Evolutionary conservation across 208 protist species (phyloP).

Genomic region (Balamuthia mandrillaris): DNA sequence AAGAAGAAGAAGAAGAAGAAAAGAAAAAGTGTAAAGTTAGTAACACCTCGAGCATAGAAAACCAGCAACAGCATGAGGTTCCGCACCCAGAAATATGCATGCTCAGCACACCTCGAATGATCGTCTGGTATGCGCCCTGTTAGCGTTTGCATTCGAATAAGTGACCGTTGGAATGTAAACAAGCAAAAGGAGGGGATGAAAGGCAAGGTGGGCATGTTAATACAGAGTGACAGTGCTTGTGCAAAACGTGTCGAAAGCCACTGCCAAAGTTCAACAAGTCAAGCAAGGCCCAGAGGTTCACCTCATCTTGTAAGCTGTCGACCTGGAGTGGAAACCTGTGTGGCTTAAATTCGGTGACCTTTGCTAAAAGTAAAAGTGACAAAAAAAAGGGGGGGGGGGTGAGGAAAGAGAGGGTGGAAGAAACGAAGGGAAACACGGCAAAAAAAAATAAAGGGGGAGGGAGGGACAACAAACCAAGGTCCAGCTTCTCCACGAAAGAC

Average conservation of each 20-base stretch:
- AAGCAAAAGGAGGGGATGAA: not conserved
- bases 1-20: not conserved
- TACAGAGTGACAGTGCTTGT: not conserved
- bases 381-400: too few species aligned
- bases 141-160: not conserved
- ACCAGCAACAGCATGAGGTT: not conserved
- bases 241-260: not conserved
- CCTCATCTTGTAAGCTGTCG: too few species aligned
- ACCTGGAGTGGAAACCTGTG: too few species aligned
- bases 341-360: too few species aligned
- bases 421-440: not conserved
- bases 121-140: slow-evolving; percentile 1
- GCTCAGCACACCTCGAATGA: not conserved
- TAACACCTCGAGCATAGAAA: not conserved
- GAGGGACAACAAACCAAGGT: too few species aligned
- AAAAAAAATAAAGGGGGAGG: too few species aligned
- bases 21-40: not conserved
- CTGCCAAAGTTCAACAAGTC: slow-evolving; percentile 53
- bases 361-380: too few species aligned
- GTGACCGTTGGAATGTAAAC: not conserved
- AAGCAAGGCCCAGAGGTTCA: slow-evolving; percentile 44
- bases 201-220: too few species aligned
- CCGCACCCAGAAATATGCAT: slow-evolving; percentile 14
- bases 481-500: too few species aligned
- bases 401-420: not conserved